Evolutionary conservation across 2,329 filamentous ascomycete genomes (phyloP).

Genomic region (Ceratocystis diversiconidia): DNA sequence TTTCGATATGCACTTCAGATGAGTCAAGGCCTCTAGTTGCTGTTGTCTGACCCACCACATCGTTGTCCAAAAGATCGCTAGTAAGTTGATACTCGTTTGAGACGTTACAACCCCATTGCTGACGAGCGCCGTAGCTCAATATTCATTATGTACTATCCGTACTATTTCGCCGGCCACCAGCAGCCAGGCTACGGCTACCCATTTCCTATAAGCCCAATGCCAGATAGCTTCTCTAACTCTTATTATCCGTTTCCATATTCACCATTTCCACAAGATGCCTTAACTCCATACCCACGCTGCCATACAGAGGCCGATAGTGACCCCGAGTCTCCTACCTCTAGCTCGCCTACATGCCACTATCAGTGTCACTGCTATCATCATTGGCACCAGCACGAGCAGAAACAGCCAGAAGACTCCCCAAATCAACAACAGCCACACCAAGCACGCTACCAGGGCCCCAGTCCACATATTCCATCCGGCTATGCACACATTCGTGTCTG

Average conservation of each 20-base stretch:
- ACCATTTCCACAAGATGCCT: not conserved
- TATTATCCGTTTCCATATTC: not conserved
- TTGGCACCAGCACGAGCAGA: not conserved
- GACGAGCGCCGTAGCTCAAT: not conserved
- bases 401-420: not conserved
- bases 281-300: not conserved
- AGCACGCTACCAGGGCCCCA: too few relatives aligned
- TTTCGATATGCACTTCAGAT: not conserved
- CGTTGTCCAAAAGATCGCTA: too few relatives aligned
- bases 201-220: not conserved
- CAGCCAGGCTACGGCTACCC: not conserved
- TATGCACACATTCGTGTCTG: slow-evolving; percentile 7
- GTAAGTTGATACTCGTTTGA: not conserved
- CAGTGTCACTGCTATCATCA: not conserved
- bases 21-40: not conserved
- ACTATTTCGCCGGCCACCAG: not conserved
- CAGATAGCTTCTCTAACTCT: not conserved
- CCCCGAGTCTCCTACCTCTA: not conserved
- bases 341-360: not conserved
- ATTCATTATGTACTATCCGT: not conserved
- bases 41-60: not conserved
- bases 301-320: not conserved
- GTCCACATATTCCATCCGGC: slow-evolving; percentile 21
- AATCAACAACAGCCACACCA: not conserved
- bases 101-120: not conserved